Percentiles rank a stretch among this genome's conserved stretches.
Conservation (phyloP, 257 asterid genomes). For the Plectranthus barbatus region DNA sequence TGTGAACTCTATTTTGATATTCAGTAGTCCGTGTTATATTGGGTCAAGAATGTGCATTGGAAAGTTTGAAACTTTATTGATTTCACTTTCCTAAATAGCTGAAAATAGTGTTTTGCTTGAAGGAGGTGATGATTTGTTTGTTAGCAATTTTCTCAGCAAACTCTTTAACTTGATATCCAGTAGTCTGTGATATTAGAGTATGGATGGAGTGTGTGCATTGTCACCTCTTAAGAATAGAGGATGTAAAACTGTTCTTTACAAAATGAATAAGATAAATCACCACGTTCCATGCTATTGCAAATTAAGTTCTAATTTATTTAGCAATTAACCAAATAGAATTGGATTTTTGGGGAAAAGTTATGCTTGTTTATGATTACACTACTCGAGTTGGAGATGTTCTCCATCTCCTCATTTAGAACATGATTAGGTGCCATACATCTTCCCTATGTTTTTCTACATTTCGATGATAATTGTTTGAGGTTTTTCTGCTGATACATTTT, state of each 20-base stretch:
- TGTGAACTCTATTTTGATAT: too few species aligned
- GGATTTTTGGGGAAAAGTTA: neutral
- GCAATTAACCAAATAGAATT: neutral
- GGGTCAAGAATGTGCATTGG: constrained; percentile 6
- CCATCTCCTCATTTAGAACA: neutral
- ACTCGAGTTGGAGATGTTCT: neutral
- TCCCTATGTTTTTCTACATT: neutral
- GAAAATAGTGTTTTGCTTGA: neutral
- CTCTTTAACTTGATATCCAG: neutral
- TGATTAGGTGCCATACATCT: neutral
- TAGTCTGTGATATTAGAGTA: neutral
- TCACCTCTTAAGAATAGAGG: neutral
- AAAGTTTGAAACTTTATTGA: neutral
- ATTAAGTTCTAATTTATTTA: neutral
- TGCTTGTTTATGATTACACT: neutral
- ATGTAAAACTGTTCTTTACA: neutral
- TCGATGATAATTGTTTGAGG: neutral
- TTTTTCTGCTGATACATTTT: neutral
- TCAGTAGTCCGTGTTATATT: too few species aligned
- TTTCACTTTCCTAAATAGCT: neutral
- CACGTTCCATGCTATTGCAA: neutral
- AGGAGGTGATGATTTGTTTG: neutral
- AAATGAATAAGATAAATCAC: neutral
- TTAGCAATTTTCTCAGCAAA: neutral
- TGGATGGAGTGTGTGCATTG: neutral